Evolutionary conservation across 352 stramenopile species (phyloP), one percentile per base, ranked within the genome.

Genomic region (Globisporangium ultimum): DNA sequence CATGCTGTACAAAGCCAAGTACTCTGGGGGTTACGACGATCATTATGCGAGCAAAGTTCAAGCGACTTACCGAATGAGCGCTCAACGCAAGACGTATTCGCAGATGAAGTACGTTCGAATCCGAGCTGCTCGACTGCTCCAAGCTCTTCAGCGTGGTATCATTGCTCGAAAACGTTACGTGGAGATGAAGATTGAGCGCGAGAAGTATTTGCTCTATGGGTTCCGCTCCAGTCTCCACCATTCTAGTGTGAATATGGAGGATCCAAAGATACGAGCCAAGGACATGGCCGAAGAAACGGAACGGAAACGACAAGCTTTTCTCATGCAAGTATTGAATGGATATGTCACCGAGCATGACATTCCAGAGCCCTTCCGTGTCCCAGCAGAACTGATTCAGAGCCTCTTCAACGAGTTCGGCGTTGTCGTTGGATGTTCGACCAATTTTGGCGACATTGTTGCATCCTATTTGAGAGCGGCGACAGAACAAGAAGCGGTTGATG

Each of bases 31-130:
- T 1, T 91, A 72, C 48, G 65, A 85, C 42, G 77, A 89, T 41
- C 76, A 79, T 48, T 89, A 82, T 24, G 83, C 83, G 14, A 88
- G 74, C 52, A 90, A 90, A 61, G 57, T 93, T 0, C 83, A 93
- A 60, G 77, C 79, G 3, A 61, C 71, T 5, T 93, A 71, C 47
- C 83, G 80, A 8, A 93, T 93, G 83, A 87, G 76, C 28, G 71
- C 70, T 32, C 71, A 89, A 21, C 73, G 81, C n/a, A 74, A 71
- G 36, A 69, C 71, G 42, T 93, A 90, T 42, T 48, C 63, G 0
- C 60, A 68, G 42, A 75, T 78, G 43, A 66, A 74, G 15, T 63
- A 78, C 28, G 72, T 79, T 9, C 75, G 77, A 14, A 54, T 78
- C 21, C 71, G 74, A 9, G 84, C 84, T 5, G 84, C 74, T 21